Conservation (phyloP, 495 filamentous ascomycete genomes). For the Lineolata rhizophorae region DNA sequence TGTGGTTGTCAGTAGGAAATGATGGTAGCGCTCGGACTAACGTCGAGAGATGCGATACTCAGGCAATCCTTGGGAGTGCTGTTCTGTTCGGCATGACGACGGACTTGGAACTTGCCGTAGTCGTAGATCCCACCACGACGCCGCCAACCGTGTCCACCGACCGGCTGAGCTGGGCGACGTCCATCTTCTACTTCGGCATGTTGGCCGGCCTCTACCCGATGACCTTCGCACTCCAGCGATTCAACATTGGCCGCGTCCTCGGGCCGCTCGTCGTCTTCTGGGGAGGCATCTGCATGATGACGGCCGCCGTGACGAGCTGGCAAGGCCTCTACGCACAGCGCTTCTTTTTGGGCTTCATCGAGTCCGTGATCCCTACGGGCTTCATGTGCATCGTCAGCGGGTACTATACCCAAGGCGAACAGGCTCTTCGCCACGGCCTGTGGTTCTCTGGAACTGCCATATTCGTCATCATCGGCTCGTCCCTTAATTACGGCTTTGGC, state of each 20-base stretch:
- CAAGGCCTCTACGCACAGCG: constrained; percentile 44
- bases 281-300: constrained; percentile 44
- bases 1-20: constrained; percentile 1
- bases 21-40: too few relatives aligned
- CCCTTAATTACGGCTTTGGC: constrained; percentile 47
- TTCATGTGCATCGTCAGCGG: constrained; percentile 44
- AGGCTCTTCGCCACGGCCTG: constrained; percentile 41
- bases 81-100: constrained; percentile 54
- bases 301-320: constrained; percentile 40
- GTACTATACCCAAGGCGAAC: constrained; percentile 48
- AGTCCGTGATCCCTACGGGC: constrained; percentile 42
- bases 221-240: constrained; percentile 44
- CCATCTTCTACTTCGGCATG: constrained; percentile 64
- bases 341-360: constrained; percentile 50
- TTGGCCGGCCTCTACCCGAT: constrained; percentile 51
- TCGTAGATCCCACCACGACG: constrained; percentile 27
- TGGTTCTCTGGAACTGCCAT: constrained; percentile 47
- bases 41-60: constrained; percentile 1
- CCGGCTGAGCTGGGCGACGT: constrained; percentile 51
- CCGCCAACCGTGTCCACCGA: constrained; percentile 36
- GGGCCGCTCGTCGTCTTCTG: constrained; percentile 42
- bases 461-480: constrained; percentile 46
- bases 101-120: constrained; percentile 33
- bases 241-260: constrained; percentile 36
- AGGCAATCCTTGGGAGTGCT: constrained; percentile 53